Conservation (phyloP, 768 basidiomycete species). For the Asterophora parasitica region DNA sequence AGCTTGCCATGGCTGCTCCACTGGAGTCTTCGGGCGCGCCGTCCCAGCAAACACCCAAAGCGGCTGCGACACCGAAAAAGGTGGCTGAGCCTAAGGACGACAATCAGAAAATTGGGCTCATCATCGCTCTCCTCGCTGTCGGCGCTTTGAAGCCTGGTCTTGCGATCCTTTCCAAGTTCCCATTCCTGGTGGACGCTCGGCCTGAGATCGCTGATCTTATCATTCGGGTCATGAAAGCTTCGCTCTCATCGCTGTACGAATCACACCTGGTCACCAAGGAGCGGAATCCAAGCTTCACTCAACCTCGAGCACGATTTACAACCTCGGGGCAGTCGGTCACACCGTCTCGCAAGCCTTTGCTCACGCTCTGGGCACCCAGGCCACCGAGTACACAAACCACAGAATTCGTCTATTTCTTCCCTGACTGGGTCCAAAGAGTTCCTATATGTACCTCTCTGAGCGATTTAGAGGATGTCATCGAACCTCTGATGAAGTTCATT, state of each 20-base stretch:
- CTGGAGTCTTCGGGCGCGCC: slow-evolving; percentile 50
- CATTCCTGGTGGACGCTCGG: slow-evolving; percentile 78
- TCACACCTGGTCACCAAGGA: slow-evolving; percentile 48
- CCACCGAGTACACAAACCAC: slow-evolving; percentile 71
- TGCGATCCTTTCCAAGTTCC: slow-evolving; percentile 75
- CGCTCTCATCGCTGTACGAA: slow-evolving; percentile 67
- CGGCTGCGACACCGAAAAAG: slow-evolving; percentile 32
- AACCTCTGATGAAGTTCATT: slow-evolving; percentile 76
- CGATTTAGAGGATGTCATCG: slow-evolving; percentile 71
- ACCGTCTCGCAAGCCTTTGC: slow-evolving; percentile 52
- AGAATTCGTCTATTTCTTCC: slow-evolving; percentile 91
- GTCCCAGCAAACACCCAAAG: slow-evolving; percentile 33
- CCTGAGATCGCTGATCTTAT: slow-evolving; percentile 85
- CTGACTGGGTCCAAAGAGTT: slow-evolving; percentile 71
- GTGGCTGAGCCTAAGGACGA: slow-evolving; percentile 33
- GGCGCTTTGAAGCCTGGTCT: slow-evolving; percentile 79
- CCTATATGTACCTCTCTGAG: slow-evolving; percentile 59
- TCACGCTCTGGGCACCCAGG: slow-evolving; percentile 76
- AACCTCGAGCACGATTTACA: slow-evolving; percentile 61
- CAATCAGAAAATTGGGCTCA: slow-evolving; percentile 79
- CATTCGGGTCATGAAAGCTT: slow-evolving; percentile 66
- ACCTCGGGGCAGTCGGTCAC: slow-evolving; percentile 48
- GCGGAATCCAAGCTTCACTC: slow-evolving; percentile 55
- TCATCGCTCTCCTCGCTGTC: slow-evolving; percentile 77
- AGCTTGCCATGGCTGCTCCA: slow-evolving; percentile 82